A percentile compares a stretch with the other conserved stretches of the same genome.
phyloP scores from a whole-genome alignment of 257 asterid species.

The Mentha longifolia region DNA sequence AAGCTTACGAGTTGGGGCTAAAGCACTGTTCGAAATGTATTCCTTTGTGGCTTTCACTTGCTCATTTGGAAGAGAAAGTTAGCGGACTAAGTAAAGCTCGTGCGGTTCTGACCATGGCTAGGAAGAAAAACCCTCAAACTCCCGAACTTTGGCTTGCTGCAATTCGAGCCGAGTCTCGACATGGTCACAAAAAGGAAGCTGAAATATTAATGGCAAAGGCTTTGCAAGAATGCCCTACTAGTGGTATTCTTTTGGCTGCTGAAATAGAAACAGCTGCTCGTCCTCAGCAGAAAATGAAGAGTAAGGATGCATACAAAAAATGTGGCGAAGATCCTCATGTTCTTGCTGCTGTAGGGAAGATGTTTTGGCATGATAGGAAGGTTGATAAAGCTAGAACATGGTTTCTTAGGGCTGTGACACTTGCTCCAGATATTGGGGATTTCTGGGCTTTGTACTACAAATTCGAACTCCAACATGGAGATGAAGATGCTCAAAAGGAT shows the following conservation, averaged over 20 bases:
- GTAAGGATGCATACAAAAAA: slow-evolving; percentile 68
- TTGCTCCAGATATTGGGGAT: slow-evolving; percentile 87
- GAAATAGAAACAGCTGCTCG: slow-evolving; percentile 78
- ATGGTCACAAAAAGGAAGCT: slow-evolving; percentile 80
- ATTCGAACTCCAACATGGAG: slow-evolving; percentile 78
- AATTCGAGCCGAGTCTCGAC: slow-evolving; percentile 75
- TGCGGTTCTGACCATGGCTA: slow-evolving; percentile 80
- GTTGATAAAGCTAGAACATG: slow-evolving; percentile 76
- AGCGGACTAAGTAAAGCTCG: slow-evolving; percentile 77
- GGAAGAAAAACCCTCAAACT: slow-evolving; percentile 78
- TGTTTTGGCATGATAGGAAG: slow-evolving; percentile 90
- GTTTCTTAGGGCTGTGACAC: slow-evolving; percentile 77
- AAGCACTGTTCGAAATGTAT: slow-evolving; percentile 70
- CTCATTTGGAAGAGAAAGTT: slow-evolving; percentile 77
- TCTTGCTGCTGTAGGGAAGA: slow-evolving; percentile 74
- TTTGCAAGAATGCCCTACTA: slow-evolving; percentile 83
- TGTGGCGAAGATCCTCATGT: slow-evolving; percentile 79
- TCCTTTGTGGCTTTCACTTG: slow-evolving; percentile 86
- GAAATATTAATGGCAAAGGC: slow-evolving; percentile 89
- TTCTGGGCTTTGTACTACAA: slow-evolving; percentile 85
- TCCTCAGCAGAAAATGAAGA: slow-evolving; percentile 68
- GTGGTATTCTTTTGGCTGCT: slow-evolving; percentile 86
- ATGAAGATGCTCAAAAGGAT: slow-evolving; percentile 72
- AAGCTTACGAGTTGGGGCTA: slow-evolving; percentile 64
- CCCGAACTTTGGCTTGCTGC: slow-evolving; percentile 95